These are phyloP conservation scores for Musa balbisiana DNA, from an alignment of 202 grass and related monocot species.

Conservation along the genomic window DNA sequence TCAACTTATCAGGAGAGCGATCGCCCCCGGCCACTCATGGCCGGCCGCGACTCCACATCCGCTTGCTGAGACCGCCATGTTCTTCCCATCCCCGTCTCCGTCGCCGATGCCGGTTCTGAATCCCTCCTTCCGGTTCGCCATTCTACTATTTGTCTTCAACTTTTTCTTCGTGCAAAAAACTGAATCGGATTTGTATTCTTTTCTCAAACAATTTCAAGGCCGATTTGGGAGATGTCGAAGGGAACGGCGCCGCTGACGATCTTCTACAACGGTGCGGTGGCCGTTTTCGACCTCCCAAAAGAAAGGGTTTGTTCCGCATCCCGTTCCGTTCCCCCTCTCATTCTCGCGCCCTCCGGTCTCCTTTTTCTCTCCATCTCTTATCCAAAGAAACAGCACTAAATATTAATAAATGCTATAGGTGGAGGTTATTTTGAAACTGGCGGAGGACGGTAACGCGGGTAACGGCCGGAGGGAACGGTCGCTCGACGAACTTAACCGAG, in stretches of 20 bases:
- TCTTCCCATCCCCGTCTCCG: not conserved
- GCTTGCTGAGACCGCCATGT: too few species aligned
- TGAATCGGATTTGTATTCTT: too few species aligned
- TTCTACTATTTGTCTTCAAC: not conserved
- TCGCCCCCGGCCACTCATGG: constrained; percentile 11
- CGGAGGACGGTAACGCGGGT: not conserved
- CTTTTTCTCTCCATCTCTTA: not conserved
- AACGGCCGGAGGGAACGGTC: not conserved
- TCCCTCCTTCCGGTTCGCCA: not conserved
- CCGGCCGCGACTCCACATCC: not conserved
- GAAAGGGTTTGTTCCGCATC: constrained; percentile 28
- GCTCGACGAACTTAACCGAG: not conserved
- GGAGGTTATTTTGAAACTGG: constrained; percentile 35
- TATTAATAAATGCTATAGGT: constrained; percentile 23
- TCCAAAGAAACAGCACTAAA: not conserved
- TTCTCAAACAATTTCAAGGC: not conserved
- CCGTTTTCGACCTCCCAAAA: constrained; percentile 39
- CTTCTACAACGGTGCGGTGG: constrained; percentile 56
- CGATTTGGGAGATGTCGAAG: not conserved
- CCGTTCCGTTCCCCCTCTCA: not conserved
- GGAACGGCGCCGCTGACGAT: constrained; percentile 36
- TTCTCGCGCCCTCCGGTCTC: not conserved
- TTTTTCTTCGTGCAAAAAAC: not conserved
- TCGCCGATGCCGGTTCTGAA: not conserved
- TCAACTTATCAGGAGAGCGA: constrained; percentile 33